These are phyloP conservation scores for Annona cherimola DNA, from an alignment of 164 flowering plant species.

Conservation along the genomic window DNA sequence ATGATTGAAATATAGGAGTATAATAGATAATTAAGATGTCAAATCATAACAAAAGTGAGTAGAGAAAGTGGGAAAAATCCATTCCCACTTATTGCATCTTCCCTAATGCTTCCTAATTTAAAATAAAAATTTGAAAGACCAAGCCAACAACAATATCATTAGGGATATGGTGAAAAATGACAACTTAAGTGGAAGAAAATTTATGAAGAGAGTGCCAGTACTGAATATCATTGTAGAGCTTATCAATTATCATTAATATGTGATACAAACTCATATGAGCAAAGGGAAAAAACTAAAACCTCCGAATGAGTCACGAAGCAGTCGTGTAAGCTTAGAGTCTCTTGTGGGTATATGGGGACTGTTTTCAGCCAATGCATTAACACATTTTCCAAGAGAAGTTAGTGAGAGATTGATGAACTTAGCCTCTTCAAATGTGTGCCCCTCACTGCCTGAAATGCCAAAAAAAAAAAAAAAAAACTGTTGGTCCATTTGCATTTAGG, in stretches of 20 bases:
- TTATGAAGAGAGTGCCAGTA: not conserved
- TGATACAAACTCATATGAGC: slow-evolving; percentile 2
- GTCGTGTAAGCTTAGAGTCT: slow-evolving; percentile 88
- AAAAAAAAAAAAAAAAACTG: not conserved
- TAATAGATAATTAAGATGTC: no score
- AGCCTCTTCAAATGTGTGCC: slow-evolving; percentile 81
- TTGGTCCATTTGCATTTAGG: no score
- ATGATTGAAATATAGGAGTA: no score
- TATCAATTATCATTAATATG: not conserved
- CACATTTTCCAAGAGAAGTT: slow-evolving; percentile 88
- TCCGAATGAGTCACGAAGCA: slow-evolving; percentile 98
- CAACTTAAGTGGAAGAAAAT: not conserved
- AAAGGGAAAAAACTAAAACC: slow-evolving; percentile 32
- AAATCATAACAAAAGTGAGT: no score
- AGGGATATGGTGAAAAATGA: not conserved
- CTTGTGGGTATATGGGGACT: slow-evolving; percentile 83
- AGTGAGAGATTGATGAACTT: slow-evolving; percentile 94
- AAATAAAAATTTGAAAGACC: not conserved
- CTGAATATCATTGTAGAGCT: slow-evolving; percentile 3
- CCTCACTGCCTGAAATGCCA: slow-evolving; percentile 73
- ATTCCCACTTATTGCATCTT: no score
- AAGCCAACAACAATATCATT: not conserved
- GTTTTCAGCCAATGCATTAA: slow-evolving; percentile 91
- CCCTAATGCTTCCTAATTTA: no score
- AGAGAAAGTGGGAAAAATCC: no score